Percentiles rank a stretch among this genome's conserved stretches.
Evolutionary conservation across 2,329 filamentous ascomycete genomes (phyloP).

Genomic region (Aaosphaeria arxii): DNA sequence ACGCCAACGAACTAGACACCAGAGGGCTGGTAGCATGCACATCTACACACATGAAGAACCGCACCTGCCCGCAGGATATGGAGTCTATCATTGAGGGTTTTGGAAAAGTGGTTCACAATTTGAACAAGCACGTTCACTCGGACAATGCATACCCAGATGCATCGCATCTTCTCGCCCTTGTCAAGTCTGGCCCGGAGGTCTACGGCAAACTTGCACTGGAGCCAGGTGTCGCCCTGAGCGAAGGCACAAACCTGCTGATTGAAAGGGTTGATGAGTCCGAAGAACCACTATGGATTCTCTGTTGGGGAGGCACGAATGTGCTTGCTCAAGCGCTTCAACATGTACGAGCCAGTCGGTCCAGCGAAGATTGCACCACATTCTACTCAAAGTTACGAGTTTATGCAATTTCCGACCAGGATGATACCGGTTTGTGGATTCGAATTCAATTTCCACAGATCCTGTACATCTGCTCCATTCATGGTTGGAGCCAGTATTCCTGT

Average conservation of each 20-base stretch:
- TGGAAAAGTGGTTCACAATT: conserved; percentile 37
- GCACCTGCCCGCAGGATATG: conserved; percentile 7
- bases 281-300: conserved; percentile 47
- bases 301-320: conserved; percentile 53
- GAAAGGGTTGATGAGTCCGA: conserved; percentile 22
- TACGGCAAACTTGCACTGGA: conserved; percentile 38
- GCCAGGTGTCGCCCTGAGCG: too few relatives aligned
- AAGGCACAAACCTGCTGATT: conserved; percentile 15
- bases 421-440: conserved; percentile 51
- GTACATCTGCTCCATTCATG: conserved; percentile 50
- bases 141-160: conserved; percentile 19
- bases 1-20: conserved; percentile 17
- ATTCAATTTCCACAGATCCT: conserved; percentile 46
- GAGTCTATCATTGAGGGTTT: conserved; percentile 22
- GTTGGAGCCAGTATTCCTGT: conserved; percentile 46
- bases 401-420: conserved; percentile 54
- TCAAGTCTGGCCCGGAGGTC: conserved; percentile 35
- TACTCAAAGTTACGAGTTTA: conserved; percentile 49
- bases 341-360: conserved; percentile 12
- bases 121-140: conserved; percentile 38
- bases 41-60: conserved; percentile 12
- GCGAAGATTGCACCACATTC: conserved; percentile 25
- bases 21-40: conserved; percentile 13
- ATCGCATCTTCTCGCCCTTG: conserved; percentile 7
- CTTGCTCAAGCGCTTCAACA: conserved; percentile 49